Conservation (phyloP, 495 filamentous ascomycete species). For the Niebla homalea region DNA sequence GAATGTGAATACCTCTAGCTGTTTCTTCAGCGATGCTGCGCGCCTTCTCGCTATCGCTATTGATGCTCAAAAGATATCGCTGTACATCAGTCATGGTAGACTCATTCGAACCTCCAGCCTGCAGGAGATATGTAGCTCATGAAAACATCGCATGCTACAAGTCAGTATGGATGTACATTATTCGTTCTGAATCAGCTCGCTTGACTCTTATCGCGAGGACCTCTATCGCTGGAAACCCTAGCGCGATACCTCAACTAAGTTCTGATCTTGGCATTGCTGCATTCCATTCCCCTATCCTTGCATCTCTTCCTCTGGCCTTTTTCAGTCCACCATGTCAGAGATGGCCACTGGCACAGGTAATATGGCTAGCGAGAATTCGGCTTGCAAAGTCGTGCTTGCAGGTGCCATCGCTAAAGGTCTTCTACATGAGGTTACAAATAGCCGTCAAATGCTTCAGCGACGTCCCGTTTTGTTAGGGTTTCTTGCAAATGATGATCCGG, state of each 20-base stretch:
- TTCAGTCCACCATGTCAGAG: too few species aligned
- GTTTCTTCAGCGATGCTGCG: conserved; percentile 41
- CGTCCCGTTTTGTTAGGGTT: conserved; percentile 78
- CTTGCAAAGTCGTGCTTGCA: conserved; percentile 85
- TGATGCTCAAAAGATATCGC: conserved; percentile 51
- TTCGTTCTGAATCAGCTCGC: too few species aligned
- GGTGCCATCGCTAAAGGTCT: conserved; percentile 70
- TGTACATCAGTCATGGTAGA: conserved; percentile 45
- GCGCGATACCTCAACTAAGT: too few species aligned
- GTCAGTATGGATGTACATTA: too few species aligned
- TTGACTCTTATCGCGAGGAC: too few species aligned
- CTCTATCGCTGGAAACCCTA: too few species aligned
- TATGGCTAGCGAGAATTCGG: conserved; percentile 9
- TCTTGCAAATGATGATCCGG: conserved; percentile 81
- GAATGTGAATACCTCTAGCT: conserved; percentile 37
- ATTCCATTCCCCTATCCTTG: too few species aligned
- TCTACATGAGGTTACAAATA: conserved; percentile 60
- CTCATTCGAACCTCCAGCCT: too few species aligned
- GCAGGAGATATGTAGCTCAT: too few species aligned
- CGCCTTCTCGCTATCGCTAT: conserved; percentile 49
- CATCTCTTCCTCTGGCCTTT: too few species aligned
- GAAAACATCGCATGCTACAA: too few species aligned
- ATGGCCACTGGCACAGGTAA: neutral
- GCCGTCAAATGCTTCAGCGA: conserved; percentile 51
- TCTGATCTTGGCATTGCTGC: too few species aligned